These are phyloP conservation scores for Macadamia integrifolia DNA, from an alignment of 164 flowering plant genomes.

Conservation along the genomic window DNA sequence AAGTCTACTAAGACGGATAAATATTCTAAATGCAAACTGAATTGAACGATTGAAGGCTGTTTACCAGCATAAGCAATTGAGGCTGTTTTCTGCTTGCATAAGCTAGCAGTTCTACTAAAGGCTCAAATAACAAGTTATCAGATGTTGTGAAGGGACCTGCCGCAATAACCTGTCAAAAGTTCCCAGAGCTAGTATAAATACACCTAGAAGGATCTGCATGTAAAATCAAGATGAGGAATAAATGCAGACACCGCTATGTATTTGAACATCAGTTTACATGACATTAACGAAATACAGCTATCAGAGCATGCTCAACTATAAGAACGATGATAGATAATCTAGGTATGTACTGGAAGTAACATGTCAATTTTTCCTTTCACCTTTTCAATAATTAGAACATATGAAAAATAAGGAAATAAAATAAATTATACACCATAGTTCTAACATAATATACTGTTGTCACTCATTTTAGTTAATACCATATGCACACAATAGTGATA, in stretches of 20 bases:
- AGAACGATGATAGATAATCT: not conserved
- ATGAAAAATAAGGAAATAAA: not conserved
- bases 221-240: not conserved
- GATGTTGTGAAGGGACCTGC: conserved; percentile 91
- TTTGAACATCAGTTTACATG: not conserved
- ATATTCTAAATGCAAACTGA: not conserved
- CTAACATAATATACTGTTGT: not conserved
- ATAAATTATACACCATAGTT: no score
- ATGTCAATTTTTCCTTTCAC: not conserved
- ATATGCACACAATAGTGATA: not conserved
- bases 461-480: not conserved
- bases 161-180: conserved; percentile 69
- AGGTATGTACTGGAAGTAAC: not conserved
- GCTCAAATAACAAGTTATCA: conserved; percentile 90
- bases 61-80: conserved; percentile 81
- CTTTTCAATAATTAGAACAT: not conserved
- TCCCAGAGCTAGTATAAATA: conserved; percentile 5
- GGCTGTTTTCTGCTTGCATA: conserved; percentile 83
- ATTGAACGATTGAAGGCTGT: conserved; percentile 4
- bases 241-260: not conserved
- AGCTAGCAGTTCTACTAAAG: conserved; percentile 72
- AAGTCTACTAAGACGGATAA: not conserved
- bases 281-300: not conserved
- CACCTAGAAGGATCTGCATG: not conserved
- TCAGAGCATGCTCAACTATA: not conserved